phyloP scores from a whole-genome alignment of 257 asterid species.

The Gentiana dahurica region DNA sequence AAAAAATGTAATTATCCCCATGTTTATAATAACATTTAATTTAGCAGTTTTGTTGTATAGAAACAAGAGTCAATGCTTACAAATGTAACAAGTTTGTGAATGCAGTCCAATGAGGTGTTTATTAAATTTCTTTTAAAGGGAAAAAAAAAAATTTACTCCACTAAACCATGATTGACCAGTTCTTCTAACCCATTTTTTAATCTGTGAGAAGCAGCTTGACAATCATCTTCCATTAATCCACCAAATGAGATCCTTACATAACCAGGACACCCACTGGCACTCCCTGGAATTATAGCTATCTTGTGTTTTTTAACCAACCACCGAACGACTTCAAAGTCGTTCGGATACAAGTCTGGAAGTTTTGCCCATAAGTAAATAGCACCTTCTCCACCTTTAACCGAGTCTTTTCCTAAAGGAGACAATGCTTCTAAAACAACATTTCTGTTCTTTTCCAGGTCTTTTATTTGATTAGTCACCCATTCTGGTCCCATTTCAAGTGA shows the following conservation, averaged over 20 bases:
- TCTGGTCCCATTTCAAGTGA: constrained; percentile 73
- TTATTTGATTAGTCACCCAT: constrained; percentile 70
- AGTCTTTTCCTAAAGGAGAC: constrained; percentile 69
- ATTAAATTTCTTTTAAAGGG: too few relatives aligned
- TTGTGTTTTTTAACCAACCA: constrained; percentile 76
- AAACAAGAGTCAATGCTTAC: too few relatives aligned
- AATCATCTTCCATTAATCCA: constrained; percentile 55
- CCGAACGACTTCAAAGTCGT: constrained; percentile 67
- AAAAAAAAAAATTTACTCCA: constrained; percentile 20
- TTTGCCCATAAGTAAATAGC: constrained; percentile 95
- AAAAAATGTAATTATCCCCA: too few relatives aligned
- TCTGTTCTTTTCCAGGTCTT: constrained; percentile 57
- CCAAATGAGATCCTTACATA: constrained; percentile 75
- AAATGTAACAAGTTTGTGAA: too few relatives aligned
- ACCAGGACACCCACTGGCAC: constrained; percentile 72
- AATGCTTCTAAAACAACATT: constrained; percentile 55
- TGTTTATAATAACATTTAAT: too few relatives aligned
- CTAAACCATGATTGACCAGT: constrained; percentile 67
- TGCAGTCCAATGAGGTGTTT: too few relatives aligned
- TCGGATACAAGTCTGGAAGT: constrained; percentile 43
- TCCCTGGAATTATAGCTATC: constrained; percentile 65
- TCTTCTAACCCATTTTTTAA: constrained; percentile 67
- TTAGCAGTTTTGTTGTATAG: too few relatives aligned
- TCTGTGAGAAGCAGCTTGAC: constrained; percentile 59
- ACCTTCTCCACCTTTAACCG: constrained; percentile 93